These are phyloP conservation scores for Coemansia biformis DNA, from an alignment of 192 early-diverging fungal species.

Conservation along the genomic window DNA sequence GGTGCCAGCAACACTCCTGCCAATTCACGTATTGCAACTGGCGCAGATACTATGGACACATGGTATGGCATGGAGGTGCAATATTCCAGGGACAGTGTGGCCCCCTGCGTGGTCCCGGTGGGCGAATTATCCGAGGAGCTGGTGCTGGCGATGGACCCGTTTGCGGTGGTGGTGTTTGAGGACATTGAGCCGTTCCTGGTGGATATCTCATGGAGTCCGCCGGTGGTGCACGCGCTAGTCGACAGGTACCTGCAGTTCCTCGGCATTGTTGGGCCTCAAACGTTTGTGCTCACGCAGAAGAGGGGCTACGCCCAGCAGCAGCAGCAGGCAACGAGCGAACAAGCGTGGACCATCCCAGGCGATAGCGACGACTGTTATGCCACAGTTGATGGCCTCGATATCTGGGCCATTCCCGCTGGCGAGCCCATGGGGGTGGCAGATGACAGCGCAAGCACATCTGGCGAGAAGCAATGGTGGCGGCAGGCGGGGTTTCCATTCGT, in stretches of 20 bases:
- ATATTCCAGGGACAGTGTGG: too few species aligned
- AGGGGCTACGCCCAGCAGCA: background rate
- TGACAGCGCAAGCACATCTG: background rate
- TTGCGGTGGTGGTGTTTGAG: conserved; percentile 27
- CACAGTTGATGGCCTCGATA: background rate
- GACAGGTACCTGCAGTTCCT: conserved; percentile 24
- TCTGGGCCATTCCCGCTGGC: background rate
- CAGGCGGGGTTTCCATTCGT: conserved; percentile 18
- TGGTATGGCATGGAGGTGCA: too few species aligned
- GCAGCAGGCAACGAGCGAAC: background rate
- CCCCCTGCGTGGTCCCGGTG: too few species aligned
- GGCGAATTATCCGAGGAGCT: too few species aligned
- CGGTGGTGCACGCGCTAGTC: conserved; percentile 7
- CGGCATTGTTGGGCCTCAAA: conserved; percentile 25
- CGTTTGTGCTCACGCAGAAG: conserved; percentile 15
- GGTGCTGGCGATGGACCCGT: conserved; percentile 28
- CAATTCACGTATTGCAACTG: too few species aligned
- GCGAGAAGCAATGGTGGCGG: background rate
- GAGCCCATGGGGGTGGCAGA: conserved; percentile 1
- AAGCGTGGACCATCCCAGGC: conserved; percentile 16
- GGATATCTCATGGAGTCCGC: conserved; percentile 12
- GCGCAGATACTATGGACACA: too few species aligned
- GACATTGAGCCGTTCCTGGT: conserved; percentile 31
- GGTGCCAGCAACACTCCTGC: too few species aligned
- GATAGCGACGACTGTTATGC: conserved; percentile 2